Evolutionary conservation across 208 protist genomes (phyloP), one percentile per base, ranked within the genome.

Genomic region (Leishmania aethiopica): DNA sequence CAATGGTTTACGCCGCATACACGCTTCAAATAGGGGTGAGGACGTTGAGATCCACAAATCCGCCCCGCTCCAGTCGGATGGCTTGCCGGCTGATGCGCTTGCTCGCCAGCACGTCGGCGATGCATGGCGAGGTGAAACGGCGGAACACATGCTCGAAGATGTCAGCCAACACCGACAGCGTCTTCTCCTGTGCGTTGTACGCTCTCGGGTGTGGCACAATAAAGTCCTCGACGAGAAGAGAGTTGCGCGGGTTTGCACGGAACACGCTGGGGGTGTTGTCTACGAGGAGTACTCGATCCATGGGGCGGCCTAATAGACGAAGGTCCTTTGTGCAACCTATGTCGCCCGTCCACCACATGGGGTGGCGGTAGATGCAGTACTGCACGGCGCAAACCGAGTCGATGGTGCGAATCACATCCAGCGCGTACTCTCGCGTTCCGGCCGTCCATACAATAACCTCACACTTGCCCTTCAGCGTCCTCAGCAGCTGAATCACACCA

Each of bases 371-470:
- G 75, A 97, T 93, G 79, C 88, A 91, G 79, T 91, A 83, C 80
- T 91, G 88, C 47, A 91, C 82, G 22, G 88, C 88, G 59, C 83
- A 85, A 35, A 83, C 75, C 4, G 93, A 77, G 79, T 97, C 92
- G 85, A 94, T 93, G 62, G 93, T 87, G 1, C 90, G 84, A 47
- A 88, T 81, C n/a, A 96, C 95, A 70, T 90, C 90, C 57, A 87
- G 67, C 51, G 92, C 95, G 72, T 94, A 96, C 59, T 93, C 90
- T 17, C 91, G 87, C 57, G 91, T 93, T 17, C 93, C 95, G 19
- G 95, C 95, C 1, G 95, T 97, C 95, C 95, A 97, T 37, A 97
- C 79, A 79, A 96, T 94, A 42, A 97, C 72, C 84, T 97, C 95
- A 25, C 93, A 84, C 76, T 80, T 85, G 45, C 90, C 88, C 35